phyloP scores from a whole-genome alignment of 2,329 filamentous ascomycete species.

The Ceratocystis cubensis region DNA sequence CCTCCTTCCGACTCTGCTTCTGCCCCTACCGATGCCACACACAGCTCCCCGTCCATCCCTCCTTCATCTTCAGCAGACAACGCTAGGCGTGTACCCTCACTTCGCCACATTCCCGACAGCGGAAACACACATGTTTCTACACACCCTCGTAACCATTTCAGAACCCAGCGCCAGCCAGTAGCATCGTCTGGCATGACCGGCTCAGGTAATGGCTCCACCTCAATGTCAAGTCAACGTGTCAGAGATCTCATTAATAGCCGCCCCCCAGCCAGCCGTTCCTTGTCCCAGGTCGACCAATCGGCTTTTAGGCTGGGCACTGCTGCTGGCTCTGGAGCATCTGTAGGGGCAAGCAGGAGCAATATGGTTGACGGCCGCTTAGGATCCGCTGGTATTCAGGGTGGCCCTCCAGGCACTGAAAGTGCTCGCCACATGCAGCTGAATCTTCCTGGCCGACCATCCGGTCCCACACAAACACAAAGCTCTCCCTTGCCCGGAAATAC shows the following conservation, averaged over 20 bases:
- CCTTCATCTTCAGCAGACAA: neutral
- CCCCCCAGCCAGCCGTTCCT: neutral
- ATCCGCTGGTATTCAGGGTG: neutral
- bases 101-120: constrained; percentile 14
- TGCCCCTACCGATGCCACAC: neutral
- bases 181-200: neutral
- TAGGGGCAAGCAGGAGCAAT: neutral
- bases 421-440: neutral
- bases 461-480: neutral
- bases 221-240: neutral
- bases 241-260: constrained; percentile 13
- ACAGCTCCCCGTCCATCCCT: neutral
- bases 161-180: constrained; percentile 12
- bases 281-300: neutral
- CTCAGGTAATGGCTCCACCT: neutral
- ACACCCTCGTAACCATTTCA: constrained; percentile 12
- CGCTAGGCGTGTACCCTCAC: constrained; percentile 14
- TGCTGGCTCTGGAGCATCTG: neutral
- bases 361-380: neutral
- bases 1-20: neutral
- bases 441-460: neutral
- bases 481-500: neutral
- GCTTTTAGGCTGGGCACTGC: neutral
- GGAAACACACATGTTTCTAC: neutral
- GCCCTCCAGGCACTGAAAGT: neutral